phyloP scores from a whole-genome alignment of 1,284 basidiomycete genomes.

The Leccinum pachyderme region DNA sequence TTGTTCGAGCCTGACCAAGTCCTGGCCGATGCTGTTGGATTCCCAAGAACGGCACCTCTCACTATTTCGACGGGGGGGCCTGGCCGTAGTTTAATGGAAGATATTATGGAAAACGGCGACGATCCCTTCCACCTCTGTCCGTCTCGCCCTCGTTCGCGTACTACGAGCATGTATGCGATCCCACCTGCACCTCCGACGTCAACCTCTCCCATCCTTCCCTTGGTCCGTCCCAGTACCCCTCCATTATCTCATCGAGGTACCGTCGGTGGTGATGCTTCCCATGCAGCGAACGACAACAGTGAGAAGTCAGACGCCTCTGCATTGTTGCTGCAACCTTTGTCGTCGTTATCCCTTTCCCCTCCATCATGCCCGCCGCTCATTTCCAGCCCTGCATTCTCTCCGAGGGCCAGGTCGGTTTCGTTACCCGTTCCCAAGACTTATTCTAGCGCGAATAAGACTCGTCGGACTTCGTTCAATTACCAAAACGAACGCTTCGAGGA shows the following conservation, averaged over 20 bases:
- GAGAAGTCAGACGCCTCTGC: conserved; percentile 23
- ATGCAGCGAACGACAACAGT: conserved; percentile 1
- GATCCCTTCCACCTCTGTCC: conserved; percentile 28
- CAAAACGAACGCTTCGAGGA: conserved; percentile 24
- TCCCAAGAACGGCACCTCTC: conserved; percentile 13
- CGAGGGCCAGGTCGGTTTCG: conserved; percentile 27
- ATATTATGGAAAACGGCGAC: conserved; percentile 17
- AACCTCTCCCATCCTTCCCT: conserved; percentile 16
- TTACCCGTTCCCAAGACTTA: conserved; percentile 13
- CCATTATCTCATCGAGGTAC: conserved; percentile 24
- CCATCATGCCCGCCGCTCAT: conserved; percentile 3
- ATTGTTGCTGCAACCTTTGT: conserved; percentile 30
- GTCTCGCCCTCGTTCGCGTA: conserved; percentile 26
- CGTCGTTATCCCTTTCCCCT: conserved; percentile 16
- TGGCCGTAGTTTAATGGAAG: not conserved
- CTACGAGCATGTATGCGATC: conserved; percentile 28
- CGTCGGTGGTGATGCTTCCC: not conserved
- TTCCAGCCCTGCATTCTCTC: conserved; percentile 12
- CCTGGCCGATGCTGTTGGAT: conserved; percentile 13
- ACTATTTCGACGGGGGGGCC: conserved; percentile 3
- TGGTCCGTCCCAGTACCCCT: conserved; percentile 24
- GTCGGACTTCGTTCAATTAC: conserved; percentile 14
- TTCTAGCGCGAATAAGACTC: conserved; percentile 8
- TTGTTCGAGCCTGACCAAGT: conserved; percentile 8
- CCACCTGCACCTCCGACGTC: conserved; percentile 7